Percentiles rank a stretch among this genome's conserved stretches.
Evolutionary conservation across 495 filamentous ascomycete genomes (phyloP).

Genomic region (Penicillium cinerascens): DNA sequence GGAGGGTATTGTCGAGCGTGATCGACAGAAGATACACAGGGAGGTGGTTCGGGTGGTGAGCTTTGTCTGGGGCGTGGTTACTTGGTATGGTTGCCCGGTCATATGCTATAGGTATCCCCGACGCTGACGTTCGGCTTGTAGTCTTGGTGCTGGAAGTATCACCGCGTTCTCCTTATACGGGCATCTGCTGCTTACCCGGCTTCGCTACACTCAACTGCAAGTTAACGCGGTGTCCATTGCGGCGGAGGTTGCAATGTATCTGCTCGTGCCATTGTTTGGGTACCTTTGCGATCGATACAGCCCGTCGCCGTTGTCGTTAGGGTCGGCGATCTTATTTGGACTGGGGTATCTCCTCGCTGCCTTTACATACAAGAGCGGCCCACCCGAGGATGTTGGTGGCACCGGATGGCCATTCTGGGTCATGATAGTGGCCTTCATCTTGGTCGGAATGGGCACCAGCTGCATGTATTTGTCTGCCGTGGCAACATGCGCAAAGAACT

Average conservation of each 20-base stretch:
- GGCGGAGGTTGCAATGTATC: constrained; percentile 81
- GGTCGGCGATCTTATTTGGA: constrained; percentile 72
- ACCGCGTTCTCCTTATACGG: constrained; percentile 90
- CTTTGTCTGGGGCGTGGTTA: constrained; percentile 60
- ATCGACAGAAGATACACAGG: constrained; percentile 50
- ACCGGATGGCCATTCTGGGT: constrained; percentile 67
- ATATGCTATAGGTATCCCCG: background rate
- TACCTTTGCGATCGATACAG: constrained; percentile 86
- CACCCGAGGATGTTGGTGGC: constrained; percentile 52
- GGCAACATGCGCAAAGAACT: constrained; percentile 96
- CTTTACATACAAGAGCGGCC: constrained; percentile 65
- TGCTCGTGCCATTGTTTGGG: constrained; percentile 83
- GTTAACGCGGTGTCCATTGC: constrained; percentile 86
- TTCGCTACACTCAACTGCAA: constrained; percentile 84
- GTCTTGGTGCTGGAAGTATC: constrained; percentile 78
- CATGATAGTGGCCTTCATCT: constrained; percentile 81
- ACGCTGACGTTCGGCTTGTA: constrained; percentile 19
- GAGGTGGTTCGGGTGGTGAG: constrained; percentile 50
- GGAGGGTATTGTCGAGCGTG: constrained; percentile 56
- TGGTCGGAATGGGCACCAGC: constrained; percentile 76
- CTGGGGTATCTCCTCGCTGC: constrained; percentile 81
- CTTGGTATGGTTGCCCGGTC: constrained; percentile 39
- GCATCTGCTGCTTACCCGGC: constrained; percentile 74
- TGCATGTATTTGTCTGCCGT: constrained; percentile 84
- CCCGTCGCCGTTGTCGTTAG: constrained; percentile 66